Evolutionary conservation across 2,329 filamentous ascomycete species (phyloP).

Genomic region (Pseudocercospora ulei): DNA sequence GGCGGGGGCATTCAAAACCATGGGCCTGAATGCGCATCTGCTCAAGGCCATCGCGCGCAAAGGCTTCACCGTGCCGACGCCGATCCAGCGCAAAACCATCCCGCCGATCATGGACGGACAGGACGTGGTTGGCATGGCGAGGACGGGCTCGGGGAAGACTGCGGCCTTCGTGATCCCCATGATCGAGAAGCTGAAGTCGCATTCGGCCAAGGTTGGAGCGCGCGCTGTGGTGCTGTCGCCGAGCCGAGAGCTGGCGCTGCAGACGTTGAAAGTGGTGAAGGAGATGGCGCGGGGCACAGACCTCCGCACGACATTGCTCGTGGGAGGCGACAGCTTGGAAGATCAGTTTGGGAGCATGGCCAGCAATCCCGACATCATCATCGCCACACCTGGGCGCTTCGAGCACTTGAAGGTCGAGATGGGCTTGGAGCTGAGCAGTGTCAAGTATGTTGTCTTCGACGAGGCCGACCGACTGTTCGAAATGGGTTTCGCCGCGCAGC

Average conservation of each 20-base stretch:
- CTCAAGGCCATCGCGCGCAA: conserved; percentile 87
- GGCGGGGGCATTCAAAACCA: conserved; percentile 89
- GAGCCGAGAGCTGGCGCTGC: conserved; percentile 84
- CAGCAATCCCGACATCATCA: conserved; percentile 90
- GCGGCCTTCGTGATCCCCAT: conserved; percentile 97
- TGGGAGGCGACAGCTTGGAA: conserved; percentile 90
- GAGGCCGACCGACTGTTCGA: conserved; percentile 95
- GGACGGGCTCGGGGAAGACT: conserved; percentile 97
- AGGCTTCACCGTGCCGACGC: conserved; percentile 90
- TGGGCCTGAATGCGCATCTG: conserved; percentile 74
- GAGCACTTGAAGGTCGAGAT: conserved; percentile 96
- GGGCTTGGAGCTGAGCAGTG: conserved; percentile 78
- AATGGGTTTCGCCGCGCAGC: conserved; percentile 92
- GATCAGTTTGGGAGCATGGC: conserved; percentile 92
- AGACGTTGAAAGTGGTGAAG: conserved; percentile 93
- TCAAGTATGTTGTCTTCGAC: conserved; percentile 92
- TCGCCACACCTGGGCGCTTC: conserved; percentile 92
- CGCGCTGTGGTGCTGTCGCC: conserved; percentile 83
- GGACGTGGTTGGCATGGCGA: conserved; percentile 97
- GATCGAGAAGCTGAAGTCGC: conserved; percentile 84
- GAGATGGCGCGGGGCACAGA: conserved; percentile 86
- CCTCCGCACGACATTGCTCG: conserved; percentile 76
- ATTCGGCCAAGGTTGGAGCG: conserved; percentile 77
- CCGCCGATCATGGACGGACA: conserved; percentile 79
- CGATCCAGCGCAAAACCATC: conserved; percentile 94